Evolutionary conservation across 2,329 filamentous ascomycete species (phyloP).

Genomic region (Penicillium nordicum): DNA sequence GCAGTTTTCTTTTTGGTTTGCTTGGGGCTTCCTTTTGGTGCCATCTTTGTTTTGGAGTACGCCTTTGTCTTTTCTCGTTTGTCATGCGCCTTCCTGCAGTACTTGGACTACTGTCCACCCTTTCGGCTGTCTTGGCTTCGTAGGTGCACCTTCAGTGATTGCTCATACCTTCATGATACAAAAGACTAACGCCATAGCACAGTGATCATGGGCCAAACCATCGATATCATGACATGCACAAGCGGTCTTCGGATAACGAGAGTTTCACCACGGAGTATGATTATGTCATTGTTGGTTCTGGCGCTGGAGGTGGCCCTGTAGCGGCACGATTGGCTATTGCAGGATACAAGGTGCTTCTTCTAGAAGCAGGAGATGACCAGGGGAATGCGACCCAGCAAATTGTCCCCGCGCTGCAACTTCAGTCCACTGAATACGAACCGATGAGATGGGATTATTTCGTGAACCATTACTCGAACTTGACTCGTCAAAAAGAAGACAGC

Average conservation of each 20-base stretch:
- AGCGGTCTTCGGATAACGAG: slow-evolving; percentile 1
- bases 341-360: slow-evolving; percentile 58
- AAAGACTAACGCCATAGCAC: neutral
- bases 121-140: slow-evolving; percentile 15
- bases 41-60: neutral
- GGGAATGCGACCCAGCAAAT: slow-evolving; percentile 50
- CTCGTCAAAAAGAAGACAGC: slow-evolving; percentile 53
- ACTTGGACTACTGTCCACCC: slow-evolving; percentile 13
- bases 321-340: slow-evolving; percentile 59
- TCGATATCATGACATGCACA: slow-evolving; percentile 9
- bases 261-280: slow-evolving; percentile 47
- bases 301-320: slow-evolving; percentile 57
- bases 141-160: neutral
- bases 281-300: slow-evolving; percentile 61
- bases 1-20: neutral
- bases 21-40: neutral
- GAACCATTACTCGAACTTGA: slow-evolving; percentile 57
- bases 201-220: slow-evolving; percentile 9
- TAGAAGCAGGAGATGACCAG: slow-evolving; percentile 60
- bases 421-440: slow-evolving; percentile 54
- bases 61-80: neutral
- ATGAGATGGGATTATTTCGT: slow-evolving; percentile 64
- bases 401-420: slow-evolving; percentile 54
- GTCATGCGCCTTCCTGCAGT: slow-evolving; percentile 11
- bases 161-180: too few species aligned